Conservation (phyloP, 768 basidiomycete species). For the Tricholoma bakamatsutake region DNA sequence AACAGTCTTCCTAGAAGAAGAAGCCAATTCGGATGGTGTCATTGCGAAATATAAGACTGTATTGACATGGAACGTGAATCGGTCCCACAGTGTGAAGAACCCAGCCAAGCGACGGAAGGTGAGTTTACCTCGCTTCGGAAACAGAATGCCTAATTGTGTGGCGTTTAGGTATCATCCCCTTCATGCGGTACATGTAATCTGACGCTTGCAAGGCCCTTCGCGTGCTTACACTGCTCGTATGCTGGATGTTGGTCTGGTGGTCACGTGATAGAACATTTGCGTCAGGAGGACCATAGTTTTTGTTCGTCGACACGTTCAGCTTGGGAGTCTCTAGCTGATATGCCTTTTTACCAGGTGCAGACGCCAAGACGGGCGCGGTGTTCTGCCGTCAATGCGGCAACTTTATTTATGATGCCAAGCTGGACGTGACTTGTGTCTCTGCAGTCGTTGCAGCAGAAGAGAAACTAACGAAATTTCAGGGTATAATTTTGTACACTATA, state of each 20-base stretch:
- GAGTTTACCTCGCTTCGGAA: constrained; percentile 10
- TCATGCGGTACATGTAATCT: constrained; percentile 55
- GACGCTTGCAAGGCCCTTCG: constrained; percentile 58
- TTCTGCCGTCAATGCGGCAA: constrained; percentile 74
- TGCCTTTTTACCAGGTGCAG: constrained; percentile 50
- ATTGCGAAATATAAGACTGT: constrained; percentile 42
- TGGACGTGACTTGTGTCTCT: constrained; percentile 42
- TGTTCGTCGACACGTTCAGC: constrained; percentile 39
- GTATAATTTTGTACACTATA: constrained; percentile 25
- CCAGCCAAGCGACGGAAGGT: constrained; percentile 66
- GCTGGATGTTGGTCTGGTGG: constrained; percentile 63
- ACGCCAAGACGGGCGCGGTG: constrained; percentile 66
- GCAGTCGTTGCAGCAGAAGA: constrained; percentile 53
- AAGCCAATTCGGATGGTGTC: constrained; percentile 21
- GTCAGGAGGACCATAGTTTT: constrained; percentile 52
- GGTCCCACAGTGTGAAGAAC: constrained; percentile 39
- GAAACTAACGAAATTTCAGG: constrained; percentile 52
- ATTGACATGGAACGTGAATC: constrained; percentile 48
- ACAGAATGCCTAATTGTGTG: not conserved
- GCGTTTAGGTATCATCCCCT: constrained; percentile 47
- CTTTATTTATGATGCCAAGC: constrained; percentile 54
- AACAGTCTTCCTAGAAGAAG: constrained; percentile 26
- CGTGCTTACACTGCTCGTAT: constrained; percentile 67
- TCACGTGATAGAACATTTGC: constrained; percentile 56
- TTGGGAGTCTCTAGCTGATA: not conserved